A percentile compares a stretch with the other conserved stretches of the same genome.
Evolutionary conservation across 495 filamentous ascomycete species (phyloP).

Genomic region (Hypoxylon lienhwacheense): DNA sequence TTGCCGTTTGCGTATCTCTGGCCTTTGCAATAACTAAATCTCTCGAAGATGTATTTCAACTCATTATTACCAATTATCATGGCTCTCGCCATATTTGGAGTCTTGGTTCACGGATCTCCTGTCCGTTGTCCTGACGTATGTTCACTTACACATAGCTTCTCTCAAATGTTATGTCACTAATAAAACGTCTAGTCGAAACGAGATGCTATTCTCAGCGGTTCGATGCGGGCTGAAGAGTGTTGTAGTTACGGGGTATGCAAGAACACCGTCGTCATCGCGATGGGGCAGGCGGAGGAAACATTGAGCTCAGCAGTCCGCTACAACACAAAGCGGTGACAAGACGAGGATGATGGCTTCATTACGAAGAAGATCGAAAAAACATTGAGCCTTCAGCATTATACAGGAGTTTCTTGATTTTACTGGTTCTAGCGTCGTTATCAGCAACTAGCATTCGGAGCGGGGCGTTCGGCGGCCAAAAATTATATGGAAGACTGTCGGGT

Average conservation of each 20-base stretch:
- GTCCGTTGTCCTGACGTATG: conserved; percentile 45
- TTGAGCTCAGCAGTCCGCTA: conserved; percentile 27
- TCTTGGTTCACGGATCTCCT: conserved; percentile 33
- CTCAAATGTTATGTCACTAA: conserved; percentile 6
- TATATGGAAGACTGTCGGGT: conserved; percentile 4
- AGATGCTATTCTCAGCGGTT: conserved; percentile 51
- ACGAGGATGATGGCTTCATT: conserved; percentile 2
- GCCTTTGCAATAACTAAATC: neutral
- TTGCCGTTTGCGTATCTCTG: conserved; percentile 6
- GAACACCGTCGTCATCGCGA: conserved; percentile 49
- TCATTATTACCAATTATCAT: conserved; percentile 25
- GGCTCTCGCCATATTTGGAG: conserved; percentile 22
- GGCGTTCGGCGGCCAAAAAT: conserved; percentile 13
- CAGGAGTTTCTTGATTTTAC: conserved; percentile 28
- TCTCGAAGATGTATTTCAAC: conserved; percentile 34
- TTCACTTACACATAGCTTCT: neutral
- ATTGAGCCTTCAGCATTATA: conserved; percentile 21
- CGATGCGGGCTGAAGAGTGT: conserved; percentile 49
- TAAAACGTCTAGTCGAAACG: conserved; percentile 42
- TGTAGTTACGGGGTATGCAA: conserved; percentile 54
- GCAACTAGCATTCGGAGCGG: conserved; percentile 22
- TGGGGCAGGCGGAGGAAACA: conserved; percentile 22
- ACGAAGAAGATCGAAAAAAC: neutral
- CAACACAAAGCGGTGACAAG: conserved; percentile 26
- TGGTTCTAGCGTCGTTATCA: conserved; percentile 19